These are phyloP conservation scores for Marasmius oreades DNA, from an alignment of 1,284 basidiomycete species.

Conservation along the genomic window DNA sequence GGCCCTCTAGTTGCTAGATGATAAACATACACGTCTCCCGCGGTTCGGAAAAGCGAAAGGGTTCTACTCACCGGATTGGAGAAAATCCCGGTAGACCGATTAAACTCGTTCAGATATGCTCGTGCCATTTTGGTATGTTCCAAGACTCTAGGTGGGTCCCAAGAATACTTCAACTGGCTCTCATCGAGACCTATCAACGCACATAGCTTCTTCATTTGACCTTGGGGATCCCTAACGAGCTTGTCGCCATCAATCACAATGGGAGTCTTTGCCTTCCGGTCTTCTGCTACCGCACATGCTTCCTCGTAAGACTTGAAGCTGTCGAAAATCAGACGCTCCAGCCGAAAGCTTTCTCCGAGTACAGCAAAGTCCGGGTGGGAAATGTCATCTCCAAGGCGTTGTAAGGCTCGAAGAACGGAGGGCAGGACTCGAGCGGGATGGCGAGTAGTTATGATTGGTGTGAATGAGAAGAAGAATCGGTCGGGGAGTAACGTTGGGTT, in stretches of 20 bases:
- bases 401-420: slow-evolving; percentile 3
- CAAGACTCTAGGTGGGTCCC: not conserved
- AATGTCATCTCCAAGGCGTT: not conserved
- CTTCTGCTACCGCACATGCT: not conserved
- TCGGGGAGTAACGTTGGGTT: slow-evolving; percentile 9
- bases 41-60: no score
- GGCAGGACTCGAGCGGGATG: slow-evolving; percentile 6
- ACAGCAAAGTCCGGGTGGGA: slow-evolving; percentile 3
- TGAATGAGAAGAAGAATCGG: slow-evolving; percentile 1
- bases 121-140: not conserved
- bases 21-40: no score
- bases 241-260: slow-evolving; percentile 11
- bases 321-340: slow-evolving; percentile 5
- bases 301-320: not conserved
- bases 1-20: not conserved
- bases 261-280: not conserved
- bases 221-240: slow-evolving; percentile 6
- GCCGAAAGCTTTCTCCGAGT: not conserved
- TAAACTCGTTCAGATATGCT: not conserved
- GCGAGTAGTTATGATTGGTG: slow-evolving; percentile 7
- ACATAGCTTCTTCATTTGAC: slow-evolving; percentile 11
- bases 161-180: slow-evolving; percentile 5
- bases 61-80: not conserved
- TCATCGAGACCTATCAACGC: slow-evolving; percentile 4
- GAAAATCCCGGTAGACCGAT: slow-evolving; percentile 7